A percentile compares a stretch with the other conserved stretches of the same genome.
Conservation (phyloP, 169 alveolate genomes). For the Plasmodium adleri region DNA sequence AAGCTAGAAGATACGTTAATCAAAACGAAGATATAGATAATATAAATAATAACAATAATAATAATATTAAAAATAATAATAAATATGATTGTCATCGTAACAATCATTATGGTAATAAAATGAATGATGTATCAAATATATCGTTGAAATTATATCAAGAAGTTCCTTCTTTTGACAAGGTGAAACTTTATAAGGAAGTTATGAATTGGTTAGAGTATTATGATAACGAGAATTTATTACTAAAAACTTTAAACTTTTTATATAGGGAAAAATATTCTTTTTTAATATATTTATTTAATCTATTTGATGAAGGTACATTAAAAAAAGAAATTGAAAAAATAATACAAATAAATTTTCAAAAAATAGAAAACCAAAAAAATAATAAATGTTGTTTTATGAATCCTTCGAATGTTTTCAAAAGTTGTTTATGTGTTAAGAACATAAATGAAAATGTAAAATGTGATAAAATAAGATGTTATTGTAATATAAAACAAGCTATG, state of each 20-base stretch:
- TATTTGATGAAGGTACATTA: conserved; percentile 3
- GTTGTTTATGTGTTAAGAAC: conserved; percentile 50
- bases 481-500: conserved; percentile 52
- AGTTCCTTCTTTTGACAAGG: background rate
- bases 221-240: conserved; percentile 17
- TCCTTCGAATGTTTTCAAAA: conserved; percentile 37
- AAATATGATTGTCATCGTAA: too few relatives aligned
- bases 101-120: background rate
- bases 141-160: background rate
- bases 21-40: background rate
- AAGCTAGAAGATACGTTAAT: background rate
- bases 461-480: conserved; percentile 24
- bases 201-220: background rate
- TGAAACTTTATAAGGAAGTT: conserved; percentile 9
- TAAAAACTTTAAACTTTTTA: conserved; percentile 32
- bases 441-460: conserved; percentile 46
- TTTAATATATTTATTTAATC: conserved; percentile 14
- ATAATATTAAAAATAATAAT: background rate
- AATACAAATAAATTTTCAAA: conserved; percentile 25
- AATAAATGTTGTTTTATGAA: conserved; percentile 36
- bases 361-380: conserved; percentile 23
- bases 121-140: background rate
- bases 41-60: background rate
- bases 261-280: conserved; percentile 30
- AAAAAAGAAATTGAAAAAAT: conserved; percentile 41